A percentile compares a stretch with the other conserved stretches of the same genome.
Evolutionary conservation across 2,329 filamentous ascomycete species (phyloP).

Genomic region (Penicillium vulpinum): DNA sequence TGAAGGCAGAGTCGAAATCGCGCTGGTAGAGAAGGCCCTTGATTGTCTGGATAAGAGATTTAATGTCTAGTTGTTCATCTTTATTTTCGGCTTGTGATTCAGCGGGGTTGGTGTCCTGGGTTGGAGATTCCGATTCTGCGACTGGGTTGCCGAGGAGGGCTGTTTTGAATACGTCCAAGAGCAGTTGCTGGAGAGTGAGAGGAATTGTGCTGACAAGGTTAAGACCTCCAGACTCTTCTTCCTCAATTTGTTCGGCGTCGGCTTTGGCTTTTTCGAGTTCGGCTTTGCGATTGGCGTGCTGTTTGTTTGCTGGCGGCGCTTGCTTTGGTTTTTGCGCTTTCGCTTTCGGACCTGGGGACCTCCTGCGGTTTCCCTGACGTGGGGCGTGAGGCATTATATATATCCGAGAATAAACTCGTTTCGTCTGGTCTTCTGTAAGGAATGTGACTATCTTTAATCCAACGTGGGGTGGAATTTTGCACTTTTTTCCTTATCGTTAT

Average conservation of each 20-base stretch:
- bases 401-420: not conserved
- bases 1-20: slow-evolving; percentile 79
- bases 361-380: slow-evolving; percentile 12
- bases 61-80: slow-evolving; percentile 36
- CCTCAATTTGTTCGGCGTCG: not conserved
- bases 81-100: slow-evolving; percentile 8
- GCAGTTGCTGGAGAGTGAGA: slow-evolving; percentile 62
- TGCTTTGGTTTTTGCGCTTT: slow-evolving; percentile 8
- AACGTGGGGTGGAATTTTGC: slow-evolving; percentile 7
- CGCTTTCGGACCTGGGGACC: slow-evolving; percentile 3
- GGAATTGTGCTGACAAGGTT: slow-evolving; percentile 44
- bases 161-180: slow-evolving; percentile 71
- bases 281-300: slow-evolving; percentile 9
- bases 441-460: not conserved
- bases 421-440: not conserved
- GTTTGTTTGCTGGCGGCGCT: slow-evolving; percentile 11
- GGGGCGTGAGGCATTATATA: slow-evolving; percentile 9
- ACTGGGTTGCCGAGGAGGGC: slow-evolving; percentile 54
- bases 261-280: slow-evolving; percentile 9
- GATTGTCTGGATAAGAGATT: slow-evolving; percentile 69
- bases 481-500: slow-evolving; percentile 15
- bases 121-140: not conserved
- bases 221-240: slow-evolving; percentile 9
- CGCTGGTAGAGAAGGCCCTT: slow-evolving; percentile 84
- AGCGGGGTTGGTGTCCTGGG: not conserved